Evolutionary conservation across 2,329 filamentous ascomycete species (phyloP).

Genomic region (Coniochaeta hoffmannii): DNA sequence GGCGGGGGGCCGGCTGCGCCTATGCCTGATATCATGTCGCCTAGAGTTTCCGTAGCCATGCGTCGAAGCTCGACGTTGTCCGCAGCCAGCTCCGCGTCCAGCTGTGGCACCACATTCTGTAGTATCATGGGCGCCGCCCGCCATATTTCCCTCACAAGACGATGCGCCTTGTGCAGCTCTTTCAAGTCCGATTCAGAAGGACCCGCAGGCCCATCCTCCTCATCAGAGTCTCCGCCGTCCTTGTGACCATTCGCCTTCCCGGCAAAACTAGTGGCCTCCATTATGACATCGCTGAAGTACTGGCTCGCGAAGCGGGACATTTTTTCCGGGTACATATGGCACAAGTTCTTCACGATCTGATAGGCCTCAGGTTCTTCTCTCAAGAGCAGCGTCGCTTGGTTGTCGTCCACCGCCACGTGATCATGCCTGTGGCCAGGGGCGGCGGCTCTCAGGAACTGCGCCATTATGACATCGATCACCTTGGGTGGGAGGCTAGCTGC

Average conservation of each 20-base stretch:
- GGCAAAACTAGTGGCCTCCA: conserved; percentile 66
- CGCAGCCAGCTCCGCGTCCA: conserved; percentile 85
- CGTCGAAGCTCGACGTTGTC: conserved; percentile 82
- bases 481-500: conserved; percentile 67
- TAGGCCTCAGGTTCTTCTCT: conserved; percentile 91
- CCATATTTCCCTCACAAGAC: conserved; percentile 87
- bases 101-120: conserved; percentile 85
- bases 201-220: conserved; percentile 50
- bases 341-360: conserved; percentile 92
- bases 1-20: conserved; percentile 82
- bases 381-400: conserved; percentile 73
- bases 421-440: conserved; percentile 55
- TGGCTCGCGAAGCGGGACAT: conserved; percentile 93
- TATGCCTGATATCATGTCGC: conserved; percentile 90
- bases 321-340: conserved; percentile 81
- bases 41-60: conserved; percentile 87
- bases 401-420: conserved; percentile 55
- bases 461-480: conserved; percentile 87
- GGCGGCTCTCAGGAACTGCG: conserved; percentile 87
- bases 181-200: conserved; percentile 78
- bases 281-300: conserved; percentile 95
- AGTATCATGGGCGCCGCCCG: conserved; percentile 81
- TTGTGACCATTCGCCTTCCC: conserved; percentile 49
- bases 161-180: conserved; percentile 84
- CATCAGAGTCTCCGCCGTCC: conserved; percentile 54